Base-by-base conservation (phyloP, 441 rosid species). In the Populus tomentosa region DNA sequence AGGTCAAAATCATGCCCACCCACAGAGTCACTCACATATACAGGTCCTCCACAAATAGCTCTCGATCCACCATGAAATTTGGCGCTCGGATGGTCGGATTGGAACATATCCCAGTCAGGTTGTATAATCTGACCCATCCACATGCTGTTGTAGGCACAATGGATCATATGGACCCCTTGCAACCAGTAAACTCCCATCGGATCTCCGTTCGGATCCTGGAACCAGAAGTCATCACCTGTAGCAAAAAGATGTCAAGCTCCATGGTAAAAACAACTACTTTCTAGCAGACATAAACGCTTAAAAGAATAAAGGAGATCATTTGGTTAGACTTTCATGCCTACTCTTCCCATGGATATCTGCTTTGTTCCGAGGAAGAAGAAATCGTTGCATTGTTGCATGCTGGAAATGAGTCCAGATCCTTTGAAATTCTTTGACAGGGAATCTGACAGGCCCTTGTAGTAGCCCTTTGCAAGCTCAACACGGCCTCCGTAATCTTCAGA, bases 71-170 rank as follows among this genome's bases (percentile, higher is more conserved):
- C 94, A 74, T 94, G 98, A 75, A 85, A 94, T 78, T 94, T 84
- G 24, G 98, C 97, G 65, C 94, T 89, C 64, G 78, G 78, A 73
- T 94, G 98, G 67, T 92, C 92, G 3, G 98, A 92, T 67, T 90
- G 97, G 83, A 94, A 94, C 97, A 94, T 92, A 67, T 94, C 98
- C 98, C 98, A 90, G 71, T 94, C 95, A 7, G 98, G 97, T 35
- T 89, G 92, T 30, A 90, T 86, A 70, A 92, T 84, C 46, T 92
- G 92, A 13, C 94, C 97, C 88, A 94, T 94, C 95, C 94, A 92
- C 73, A 92, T 24, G 76, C 97, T 90, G 86, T 92, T 92, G 80
- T 94, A 92, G 33, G 95, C 89, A 76, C 95, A 92, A n/a, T 94
- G 98, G 59, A 92, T 82, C 90, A 90, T 89, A 74, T 94, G 95